Percentiles rank a stretch among this genome's conserved stretches.
phyloP scores from a whole-genome alignment of 805 yeast species.

The Torulaspora microellipsoides region DNA sequence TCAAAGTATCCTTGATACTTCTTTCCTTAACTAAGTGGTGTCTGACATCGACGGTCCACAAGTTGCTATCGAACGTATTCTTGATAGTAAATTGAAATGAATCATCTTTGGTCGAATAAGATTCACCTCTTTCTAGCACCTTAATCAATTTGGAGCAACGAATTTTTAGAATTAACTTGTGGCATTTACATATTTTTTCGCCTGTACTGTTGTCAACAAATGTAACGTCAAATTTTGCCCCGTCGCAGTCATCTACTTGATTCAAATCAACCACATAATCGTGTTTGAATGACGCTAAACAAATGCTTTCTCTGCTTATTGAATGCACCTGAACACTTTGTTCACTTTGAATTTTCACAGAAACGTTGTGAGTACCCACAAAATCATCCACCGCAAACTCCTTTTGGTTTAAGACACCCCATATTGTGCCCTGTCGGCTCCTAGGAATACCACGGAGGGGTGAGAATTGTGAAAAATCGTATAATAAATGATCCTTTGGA shows the following conservation, averaged over 20 bases:
- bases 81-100: not conserved
- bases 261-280: not conserved
- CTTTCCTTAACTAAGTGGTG: conserved; percentile 1
- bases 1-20: conserved; percentile 1
- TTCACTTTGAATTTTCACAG: conserved; percentile 7
- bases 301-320: not conserved
- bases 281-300: conserved; percentile 1
- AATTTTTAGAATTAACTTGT: conserved; percentile 18
- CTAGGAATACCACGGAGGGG: conserved; percentile 34
- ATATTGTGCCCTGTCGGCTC: not conserved
- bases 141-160: conserved; percentile 16
- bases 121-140: conserved; percentile 2
- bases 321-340: not conserved
- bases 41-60: conserved; percentile 6
- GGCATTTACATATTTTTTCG: conserved; percentile 18
- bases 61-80: not conserved
- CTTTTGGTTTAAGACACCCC: conserved; percentile 4
- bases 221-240: conserved; percentile 14
- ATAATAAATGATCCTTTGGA: conserved; percentile 41
- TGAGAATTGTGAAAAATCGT: conserved; percentile 54
- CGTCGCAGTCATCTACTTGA: not conserved
- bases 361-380: conserved; percentile 4
- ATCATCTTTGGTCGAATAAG: conserved; percentile 7
- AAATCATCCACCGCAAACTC: conserved; percentile 3
- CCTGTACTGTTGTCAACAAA: conserved; percentile 14